These are phyloP conservation scores for Trichothecium sympodiale DNA, from an alignment of 2,329 filamentous ascomycete species.

Conservation along the genomic window DNA sequence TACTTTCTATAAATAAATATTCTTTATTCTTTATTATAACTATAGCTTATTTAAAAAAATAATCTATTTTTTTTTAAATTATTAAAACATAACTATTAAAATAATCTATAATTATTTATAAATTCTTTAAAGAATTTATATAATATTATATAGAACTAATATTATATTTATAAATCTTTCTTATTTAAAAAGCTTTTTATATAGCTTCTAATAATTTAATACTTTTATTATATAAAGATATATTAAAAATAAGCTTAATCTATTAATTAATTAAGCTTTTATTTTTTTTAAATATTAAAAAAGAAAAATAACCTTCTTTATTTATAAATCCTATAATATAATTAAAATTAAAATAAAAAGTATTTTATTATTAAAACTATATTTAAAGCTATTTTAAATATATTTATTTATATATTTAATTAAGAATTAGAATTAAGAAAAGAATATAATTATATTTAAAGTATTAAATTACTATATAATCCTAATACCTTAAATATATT, in stretches of 20 bases:
- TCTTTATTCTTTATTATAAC: background rate
- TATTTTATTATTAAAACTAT: background rate
- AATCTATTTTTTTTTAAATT: background rate
- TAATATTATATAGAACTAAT: background rate
- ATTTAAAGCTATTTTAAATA: background rate
- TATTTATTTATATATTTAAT: background rate
- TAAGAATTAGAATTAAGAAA: background rate
- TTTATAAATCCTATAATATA: background rate
- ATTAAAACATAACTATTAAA: too few relatives aligned
- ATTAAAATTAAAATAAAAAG: background rate
- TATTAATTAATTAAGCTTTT: background rate
- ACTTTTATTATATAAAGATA: background rate
- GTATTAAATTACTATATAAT: background rate
- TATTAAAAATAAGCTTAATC: too few relatives aligned
- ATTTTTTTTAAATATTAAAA: background rate
- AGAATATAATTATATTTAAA: background rate
- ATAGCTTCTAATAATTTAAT: background rate
- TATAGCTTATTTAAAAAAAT: background rate
- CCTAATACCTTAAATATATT: background rate
- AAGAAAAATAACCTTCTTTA: background rate
- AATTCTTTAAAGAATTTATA: background rate
- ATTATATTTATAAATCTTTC: background rate
- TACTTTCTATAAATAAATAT: background rate
- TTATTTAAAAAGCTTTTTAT: background rate
- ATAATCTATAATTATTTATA: background rate